Evolutionary conservation across 805 yeast genomes (phyloP), one percentile per base, ranked within the genome.

Genomic region (Zygosaccharomyces kombuchaensis): DNA sequence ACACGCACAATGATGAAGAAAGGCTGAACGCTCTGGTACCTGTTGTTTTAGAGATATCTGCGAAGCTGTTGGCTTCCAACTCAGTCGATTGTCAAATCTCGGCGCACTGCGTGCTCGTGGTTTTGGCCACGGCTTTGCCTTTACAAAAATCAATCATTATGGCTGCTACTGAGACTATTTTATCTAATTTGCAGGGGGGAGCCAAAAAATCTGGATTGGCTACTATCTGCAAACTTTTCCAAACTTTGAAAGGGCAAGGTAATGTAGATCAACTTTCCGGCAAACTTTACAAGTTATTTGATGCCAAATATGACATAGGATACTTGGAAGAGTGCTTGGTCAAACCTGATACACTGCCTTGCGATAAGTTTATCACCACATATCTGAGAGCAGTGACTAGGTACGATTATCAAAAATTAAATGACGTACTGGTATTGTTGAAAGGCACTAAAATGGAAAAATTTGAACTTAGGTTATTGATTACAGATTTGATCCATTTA

Each of bases 101-200:
- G 14, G 88, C 91, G 1, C 91, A 87, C 63, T 85, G 96, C 39
- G 72, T 89, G 10, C 62, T 91, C 19, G 78, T 91, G 0, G 96
- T 91, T 2, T 69, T 90, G 42, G 77, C 84, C 5, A 74, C 91
- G 2, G 83, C 91, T 37, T 74, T 82, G 40, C 84, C 87, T 6
- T 72, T 93, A 34, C 73, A 56, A 29, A 62, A 60, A 26, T 70
- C 74, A 10, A 77, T 85, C 12, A 66, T 80, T 13, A 66, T 74
- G 41, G 88, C 89, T 5, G 78, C 86, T 1, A 71, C 77, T 27
- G 79, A 76, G 48, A 79, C 85, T 1, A 75, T 85, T 21, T 65
- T 80, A 27, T 52, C 71, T 9, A 71, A 70, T 50, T 70, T 80
- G 60, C 62, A 72, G 3, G 62, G 62, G 34, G 66, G 60, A 32